Base-by-base conservation (phyloP, 2,329 filamentous ascomycete species). In the Verticillium nubilum region DNA sequence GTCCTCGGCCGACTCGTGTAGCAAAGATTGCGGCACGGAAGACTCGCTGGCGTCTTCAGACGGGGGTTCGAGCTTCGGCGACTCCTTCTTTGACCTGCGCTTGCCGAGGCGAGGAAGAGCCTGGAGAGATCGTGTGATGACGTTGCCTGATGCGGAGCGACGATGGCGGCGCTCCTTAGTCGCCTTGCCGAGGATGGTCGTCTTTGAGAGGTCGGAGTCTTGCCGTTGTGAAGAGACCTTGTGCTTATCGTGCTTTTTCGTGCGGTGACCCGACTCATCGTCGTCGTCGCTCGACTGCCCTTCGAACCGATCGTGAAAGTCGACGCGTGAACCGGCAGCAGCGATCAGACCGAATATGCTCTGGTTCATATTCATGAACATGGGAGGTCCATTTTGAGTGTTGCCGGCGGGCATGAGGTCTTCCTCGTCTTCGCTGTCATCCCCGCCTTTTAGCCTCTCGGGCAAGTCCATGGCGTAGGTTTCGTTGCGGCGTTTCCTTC, bases 331-430 rank as follows among this genome's bases (percentile, higher is more conserved):
- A 6, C 92, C 91, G 37, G 92, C 92, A 17, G 92, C 91, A 6
- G 93, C 91, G 65, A 98, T 93, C 75, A 98, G 85, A 58, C 92
- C 92, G 72, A 97, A 96, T 59, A 98, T 88, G 64, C 91, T 96
- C 79, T 97, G 93, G 73, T 97, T 95, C 87, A 96, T 91, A 69
- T 92, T 91, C 74, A 85, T 78, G 60, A 83, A 81, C 71, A 83
- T 78, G 63, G 80, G 76, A 15, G 77, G 74, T 37, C 74, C 76
- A 59, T 79, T 76, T 9, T 67, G 71, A 6, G 42, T 50, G 42
- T 50, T 50, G 19, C 42, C 42, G 2, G 78, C 73, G 4, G 74
- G 73, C 53, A 77, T 65, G 52, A 80, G 74, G 37, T 82, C 78
- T 65, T 84, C 78, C 53, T 82, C 80, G 31, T 71, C 74, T 19